A percentile compares a stretch with the other conserved stretches of the same genome.
Evolutionary conservation across 2,329 filamentous ascomycete genomes (phyloP).

Genomic region (Pseudopithomyces chartarum): DNA sequence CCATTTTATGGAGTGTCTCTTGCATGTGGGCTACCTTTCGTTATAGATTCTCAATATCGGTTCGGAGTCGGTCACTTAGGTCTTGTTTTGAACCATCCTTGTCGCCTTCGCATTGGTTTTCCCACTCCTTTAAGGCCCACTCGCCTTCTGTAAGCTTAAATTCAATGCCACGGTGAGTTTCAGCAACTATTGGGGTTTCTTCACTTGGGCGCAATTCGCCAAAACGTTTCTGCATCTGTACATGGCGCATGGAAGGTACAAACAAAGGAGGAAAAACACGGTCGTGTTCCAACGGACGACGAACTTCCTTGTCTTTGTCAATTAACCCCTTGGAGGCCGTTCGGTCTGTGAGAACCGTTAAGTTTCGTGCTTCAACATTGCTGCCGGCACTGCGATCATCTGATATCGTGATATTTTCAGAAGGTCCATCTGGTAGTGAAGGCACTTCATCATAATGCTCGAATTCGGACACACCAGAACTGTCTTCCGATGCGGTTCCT

Average conservation of each 20-base stretch:
- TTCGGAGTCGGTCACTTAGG: background rate
- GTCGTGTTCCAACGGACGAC: too few relatives aligned
- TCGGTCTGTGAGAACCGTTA: slow-evolving; percentile 9
- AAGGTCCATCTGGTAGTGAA: background rate
- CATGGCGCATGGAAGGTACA: background rate
- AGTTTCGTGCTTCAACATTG: slow-evolving; percentile 12
- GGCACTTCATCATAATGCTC: too few relatives aligned
- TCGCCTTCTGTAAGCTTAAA: background rate
- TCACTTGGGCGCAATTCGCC: background rate
- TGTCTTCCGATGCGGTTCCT: too few relatives aligned
- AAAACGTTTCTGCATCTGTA: background rate
- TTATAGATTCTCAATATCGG: background rate
- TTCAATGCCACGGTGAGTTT: background rate
- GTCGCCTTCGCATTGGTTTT: background rate
- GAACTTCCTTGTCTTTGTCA: background rate
- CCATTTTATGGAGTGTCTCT: background rate
- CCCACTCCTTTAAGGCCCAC: background rate
- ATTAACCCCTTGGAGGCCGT: background rate
- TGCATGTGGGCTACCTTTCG: slow-evolving; percentile 3
- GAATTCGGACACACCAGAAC: too few relatives aligned
- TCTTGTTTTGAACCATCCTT: background rate
- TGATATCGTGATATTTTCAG: slow-evolving; percentile 13
- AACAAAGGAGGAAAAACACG: too few relatives aligned
- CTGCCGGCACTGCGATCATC: slow-evolving; percentile 17
- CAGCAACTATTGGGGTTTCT: background rate